Evolutionary conservation across 1,284 basidiomycete species (phyloP).

Genomic region (Leccinum fuscescens): DNA sequence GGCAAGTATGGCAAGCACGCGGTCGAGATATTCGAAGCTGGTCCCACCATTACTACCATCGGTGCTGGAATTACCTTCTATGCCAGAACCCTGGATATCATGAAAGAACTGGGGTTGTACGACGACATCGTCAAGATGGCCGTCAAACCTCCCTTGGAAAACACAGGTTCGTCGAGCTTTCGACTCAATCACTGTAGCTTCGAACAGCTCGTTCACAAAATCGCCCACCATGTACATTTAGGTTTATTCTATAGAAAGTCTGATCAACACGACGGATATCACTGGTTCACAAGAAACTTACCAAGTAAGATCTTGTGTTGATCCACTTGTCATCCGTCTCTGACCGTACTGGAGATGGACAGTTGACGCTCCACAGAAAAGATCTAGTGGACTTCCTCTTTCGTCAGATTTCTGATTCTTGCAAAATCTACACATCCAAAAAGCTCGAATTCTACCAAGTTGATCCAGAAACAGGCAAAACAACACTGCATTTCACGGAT

Average conservation of each 20-base stretch:
- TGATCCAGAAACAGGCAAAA: conserved; percentile 7
- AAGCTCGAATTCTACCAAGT: conserved; percentile 28
- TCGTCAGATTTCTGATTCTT: conserved; percentile 29
- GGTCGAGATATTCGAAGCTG: conserved; percentile 36
- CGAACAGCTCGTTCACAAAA: not conserved
- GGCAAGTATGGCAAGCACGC: conserved; percentile 21
- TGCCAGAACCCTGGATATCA: conserved; percentile 35
- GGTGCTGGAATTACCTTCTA: conserved; percentile 36
- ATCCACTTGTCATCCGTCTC: not conserved
- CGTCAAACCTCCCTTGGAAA: conserved; percentile 7
- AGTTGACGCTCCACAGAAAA: conserved; percentile 32
- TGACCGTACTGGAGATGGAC: conserved; percentile 23
- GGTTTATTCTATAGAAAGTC: conserved; percentile 22
- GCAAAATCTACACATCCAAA: conserved; percentile 33
- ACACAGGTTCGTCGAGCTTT: conserved; percentile 10
- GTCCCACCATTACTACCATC: conserved; percentile 32
- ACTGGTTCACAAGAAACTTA: conserved; percentile 19
- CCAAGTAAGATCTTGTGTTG: conserved; percentile 4
- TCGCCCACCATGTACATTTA: not conserved
- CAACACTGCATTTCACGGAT: conserved; percentile 33
- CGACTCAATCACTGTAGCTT: not conserved
- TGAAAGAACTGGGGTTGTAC: conserved; percentile 34
- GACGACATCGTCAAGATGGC: conserved; percentile 17
- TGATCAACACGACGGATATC: conserved; percentile 24
- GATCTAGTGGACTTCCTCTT: conserved; percentile 34